phyloP scores from a whole-genome alignment of 2,329 filamentous ascomycete genomes.

The Cryphonectria japonica region DNA sequence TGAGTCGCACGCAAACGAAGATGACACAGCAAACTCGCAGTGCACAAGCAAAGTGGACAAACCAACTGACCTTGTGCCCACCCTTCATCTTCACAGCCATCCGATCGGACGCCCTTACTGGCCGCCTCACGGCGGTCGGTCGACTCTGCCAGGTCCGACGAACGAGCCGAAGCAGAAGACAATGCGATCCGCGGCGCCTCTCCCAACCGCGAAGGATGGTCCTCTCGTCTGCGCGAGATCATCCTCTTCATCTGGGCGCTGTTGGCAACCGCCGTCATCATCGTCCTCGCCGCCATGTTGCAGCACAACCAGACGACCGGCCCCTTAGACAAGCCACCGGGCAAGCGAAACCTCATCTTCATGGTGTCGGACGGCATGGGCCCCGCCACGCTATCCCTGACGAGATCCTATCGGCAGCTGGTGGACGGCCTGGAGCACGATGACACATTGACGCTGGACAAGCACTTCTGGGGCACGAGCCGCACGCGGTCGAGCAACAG shows the following conservation, averaged over 20 bases:
- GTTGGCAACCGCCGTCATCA: constrained; percentile 75
- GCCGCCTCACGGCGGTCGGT: constrained; percentile 37
- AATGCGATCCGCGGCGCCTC: constrained; percentile 37
- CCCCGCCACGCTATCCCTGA: constrained; percentile 84
- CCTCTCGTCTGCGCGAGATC: constrained; percentile 65
- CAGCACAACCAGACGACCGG: constrained; percentile 68
- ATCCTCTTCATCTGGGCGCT: constrained; percentile 82
- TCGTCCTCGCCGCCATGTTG: constrained; percentile 77
- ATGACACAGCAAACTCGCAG: background rate
- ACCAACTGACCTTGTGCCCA: background rate
- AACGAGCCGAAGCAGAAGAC: constrained; percentile 39
- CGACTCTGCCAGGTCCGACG: constrained; percentile 38
- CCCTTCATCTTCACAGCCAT: constrained; percentile 36
- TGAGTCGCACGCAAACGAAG: background rate
- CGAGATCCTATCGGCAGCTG: constrained; percentile 83
- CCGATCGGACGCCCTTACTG: constrained; percentile 51
- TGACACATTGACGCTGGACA: constrained; percentile 79
- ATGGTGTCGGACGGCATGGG: constrained; percentile 99
- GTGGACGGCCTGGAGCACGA: constrained; percentile 72
- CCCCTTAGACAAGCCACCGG: constrained; percentile 41
- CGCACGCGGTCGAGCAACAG: constrained; percentile 83
- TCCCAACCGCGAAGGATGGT: constrained; percentile 23
- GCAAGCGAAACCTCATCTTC: constrained; percentile 93
- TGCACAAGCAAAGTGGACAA: background rate
- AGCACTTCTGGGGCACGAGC: constrained; percentile 87